Conservation (phyloP, 2,329 filamentous ascomycete species). For the Zymoseptoria ardabiliae region DNA sequence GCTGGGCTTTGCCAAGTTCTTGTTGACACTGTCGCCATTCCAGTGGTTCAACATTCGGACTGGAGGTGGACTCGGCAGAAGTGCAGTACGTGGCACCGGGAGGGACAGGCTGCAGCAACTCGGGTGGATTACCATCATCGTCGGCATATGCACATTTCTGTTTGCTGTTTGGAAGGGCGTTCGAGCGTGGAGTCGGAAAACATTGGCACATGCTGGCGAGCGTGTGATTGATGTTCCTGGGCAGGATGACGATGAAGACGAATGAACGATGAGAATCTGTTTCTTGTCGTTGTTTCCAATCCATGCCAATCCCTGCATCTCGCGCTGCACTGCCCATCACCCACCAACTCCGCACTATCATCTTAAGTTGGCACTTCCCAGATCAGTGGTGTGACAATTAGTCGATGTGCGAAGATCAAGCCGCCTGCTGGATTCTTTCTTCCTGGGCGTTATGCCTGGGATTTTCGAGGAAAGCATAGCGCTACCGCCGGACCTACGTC, state of each 20-base stretch:
- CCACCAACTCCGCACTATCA: conserved; percentile 56
- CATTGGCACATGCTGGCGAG: conserved; percentile 72
- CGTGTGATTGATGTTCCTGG: conserved; percentile 74
- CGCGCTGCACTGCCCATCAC: not conserved
- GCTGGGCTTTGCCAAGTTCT: conserved; percentile 73
- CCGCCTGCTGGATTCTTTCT: conserved; percentile 18
- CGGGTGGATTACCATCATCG: conserved; percentile 68
- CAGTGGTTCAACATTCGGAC: conserved; percentile 68
- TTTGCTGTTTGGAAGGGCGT: conserved; percentile 81
- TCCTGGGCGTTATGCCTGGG: conserved; percentile 18
- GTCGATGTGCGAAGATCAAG: conserved; percentile 86
- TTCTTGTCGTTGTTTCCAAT: not conserved
- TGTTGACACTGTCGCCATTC: conserved; percentile 67
- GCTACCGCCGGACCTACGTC: conserved; percentile 5
- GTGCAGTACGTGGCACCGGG: conserved; percentile 49
- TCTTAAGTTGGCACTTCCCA: conserved; percentile 92
- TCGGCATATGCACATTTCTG: conserved; percentile 75
- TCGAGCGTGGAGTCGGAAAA: conserved; percentile 60
- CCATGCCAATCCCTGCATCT: not conserved
- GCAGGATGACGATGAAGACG: conserved; percentile 51
- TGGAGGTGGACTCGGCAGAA: conserved; percentile 45
- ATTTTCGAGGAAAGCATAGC: conserved; percentile 7
- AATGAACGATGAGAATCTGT: conserved; percentile 18
- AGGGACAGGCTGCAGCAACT: conserved; percentile 71
- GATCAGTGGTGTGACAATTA: conserved; percentile 82